These are phyloP conservation scores for Euphorbia corollata DNA, from an alignment of 441 rosid genomes.

Conservation along the genomic window DNA sequence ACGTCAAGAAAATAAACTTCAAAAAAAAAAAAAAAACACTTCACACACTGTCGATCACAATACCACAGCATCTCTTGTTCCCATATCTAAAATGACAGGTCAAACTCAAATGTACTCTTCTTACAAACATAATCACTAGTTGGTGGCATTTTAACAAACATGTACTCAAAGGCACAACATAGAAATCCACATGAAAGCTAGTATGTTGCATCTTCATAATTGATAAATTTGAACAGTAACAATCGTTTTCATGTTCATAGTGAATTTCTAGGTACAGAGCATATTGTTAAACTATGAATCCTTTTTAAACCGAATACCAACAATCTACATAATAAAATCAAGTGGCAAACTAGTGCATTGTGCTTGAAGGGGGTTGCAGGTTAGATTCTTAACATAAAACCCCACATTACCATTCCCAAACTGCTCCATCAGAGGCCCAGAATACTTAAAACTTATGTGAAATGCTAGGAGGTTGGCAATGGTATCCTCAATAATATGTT, in stretches of 20 bases:
- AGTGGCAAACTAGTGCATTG: neutral
- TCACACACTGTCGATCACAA: neutral
- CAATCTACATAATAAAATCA: too few relatives aligned
- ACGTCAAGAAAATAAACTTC: neutral
- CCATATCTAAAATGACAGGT: neutral
- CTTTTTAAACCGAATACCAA: too few relatives aligned
- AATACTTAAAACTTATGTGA: neutral
- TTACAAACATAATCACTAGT: slow-evolving; percentile 1
- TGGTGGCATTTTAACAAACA: neutral
- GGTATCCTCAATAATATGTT: neutral
- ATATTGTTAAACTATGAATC: too few relatives aligned
- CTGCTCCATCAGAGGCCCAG: neutral
- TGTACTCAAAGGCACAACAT: neutral
- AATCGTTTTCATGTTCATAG: too few relatives aligned
- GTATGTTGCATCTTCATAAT: slow-evolving; percentile 4
- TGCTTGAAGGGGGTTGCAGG: neutral
- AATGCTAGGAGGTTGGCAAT: neutral
- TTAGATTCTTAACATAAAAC: slow-evolving; percentile 6
- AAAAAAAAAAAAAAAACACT: slow-evolving; percentile 21
- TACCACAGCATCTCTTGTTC: neutral
- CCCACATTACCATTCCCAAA: neutral
- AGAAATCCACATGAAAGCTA: neutral
- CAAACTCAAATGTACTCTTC: too few relatives aligned
- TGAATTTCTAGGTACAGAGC: too few relatives aligned
- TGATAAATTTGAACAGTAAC: too few relatives aligned